A percentile compares a stretch with the other conserved stretches of the same genome.
These are phyloP conservation scores for Quercus bicolor DNA, from an alignment of 306 rosid species.

Conservation along the genomic window DNA sequence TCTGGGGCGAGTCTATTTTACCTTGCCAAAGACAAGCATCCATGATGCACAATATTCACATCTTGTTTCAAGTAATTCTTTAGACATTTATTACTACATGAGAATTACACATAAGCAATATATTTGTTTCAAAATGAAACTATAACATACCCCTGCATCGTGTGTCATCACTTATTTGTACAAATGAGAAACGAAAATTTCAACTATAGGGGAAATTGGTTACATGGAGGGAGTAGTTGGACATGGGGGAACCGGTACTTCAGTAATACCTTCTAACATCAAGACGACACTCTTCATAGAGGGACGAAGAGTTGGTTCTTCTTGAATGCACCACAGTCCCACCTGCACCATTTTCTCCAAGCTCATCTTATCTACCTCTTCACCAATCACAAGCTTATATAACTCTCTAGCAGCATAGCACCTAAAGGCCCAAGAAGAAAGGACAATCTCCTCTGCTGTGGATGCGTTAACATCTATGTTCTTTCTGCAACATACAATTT, in stretches of 20 bases:
- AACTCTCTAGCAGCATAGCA: conserved; percentile 11
- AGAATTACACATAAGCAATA: too few species aligned
- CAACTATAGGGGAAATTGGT: too few species aligned
- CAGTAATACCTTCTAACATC: conserved; percentile 23
- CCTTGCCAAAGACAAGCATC: too few species aligned
- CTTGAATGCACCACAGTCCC: conserved; percentile 19
- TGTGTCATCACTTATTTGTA: too few species aligned
- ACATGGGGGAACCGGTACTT: conserved; percentile 13
- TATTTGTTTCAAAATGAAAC: too few species aligned
- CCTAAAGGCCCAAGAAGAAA: conserved; percentile 12
- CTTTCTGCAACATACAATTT: conserved; percentile 8
- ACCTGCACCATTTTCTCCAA: conserved; percentile 16
- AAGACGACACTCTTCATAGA: conserved; percentile 20
- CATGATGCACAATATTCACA: too few species aligned
- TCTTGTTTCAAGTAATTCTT: too few species aligned
- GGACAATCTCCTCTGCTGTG: neutral
- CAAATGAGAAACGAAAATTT: too few species aligned
- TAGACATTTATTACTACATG: too few species aligned
- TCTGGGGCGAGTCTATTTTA: too few species aligned
- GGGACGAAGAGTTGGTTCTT: conserved; percentile 24
- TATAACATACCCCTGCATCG: too few species aligned
- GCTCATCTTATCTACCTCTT: conserved; percentile 6
- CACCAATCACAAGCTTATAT: conserved; percentile 1
- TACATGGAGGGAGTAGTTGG: neutral
- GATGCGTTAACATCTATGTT: conserved; percentile 6